Conservation (phyloP, 768 basidiomycete species). For the Tulasnella sp. region DNA sequence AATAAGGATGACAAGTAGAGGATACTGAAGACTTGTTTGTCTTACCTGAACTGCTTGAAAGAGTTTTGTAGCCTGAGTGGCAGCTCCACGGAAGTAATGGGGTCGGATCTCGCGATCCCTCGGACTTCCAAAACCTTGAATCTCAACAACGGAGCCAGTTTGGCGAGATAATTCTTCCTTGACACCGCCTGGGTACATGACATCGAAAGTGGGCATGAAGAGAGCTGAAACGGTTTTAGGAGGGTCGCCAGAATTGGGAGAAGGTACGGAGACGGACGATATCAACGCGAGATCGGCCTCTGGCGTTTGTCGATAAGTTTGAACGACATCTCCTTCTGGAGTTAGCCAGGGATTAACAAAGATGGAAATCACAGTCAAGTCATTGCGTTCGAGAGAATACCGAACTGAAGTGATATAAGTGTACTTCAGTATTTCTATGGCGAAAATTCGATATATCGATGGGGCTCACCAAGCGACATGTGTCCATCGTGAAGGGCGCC, state of each 20-base stretch:
- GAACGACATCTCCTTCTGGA: conserved; percentile 85
- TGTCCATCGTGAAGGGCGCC: conserved; percentile 92
- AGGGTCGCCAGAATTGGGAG: conserved; percentile 12
- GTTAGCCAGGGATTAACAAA: conserved; percentile 98
- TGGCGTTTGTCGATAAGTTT: conserved; percentile 79
- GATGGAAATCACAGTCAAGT: conserved; percentile 80
- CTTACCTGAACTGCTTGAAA: conserved; percentile 82
- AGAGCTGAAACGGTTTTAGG: conserved; percentile 38
- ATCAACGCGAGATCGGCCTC: conserved; percentile 57
- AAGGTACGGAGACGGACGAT: conserved; percentile 25
- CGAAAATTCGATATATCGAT: not conserved
- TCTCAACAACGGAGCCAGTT: conserved; percentile 78
- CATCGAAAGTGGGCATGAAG: conserved; percentile 61
- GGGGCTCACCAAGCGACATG: conserved; percentile 61
- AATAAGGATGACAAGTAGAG: too few relatives aligned
- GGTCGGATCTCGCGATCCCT: conserved; percentile 86
- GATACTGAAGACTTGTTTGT: not conserved
- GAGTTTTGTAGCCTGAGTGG: conserved; percentile 85
- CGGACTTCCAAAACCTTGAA: conserved; percentile 78
- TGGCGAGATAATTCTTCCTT: conserved; percentile 58
- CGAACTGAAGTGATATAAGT: conserved; percentile 39
- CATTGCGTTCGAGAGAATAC: conserved; percentile 59
- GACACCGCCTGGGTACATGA: conserved; percentile 91
- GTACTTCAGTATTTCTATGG: not conserved
- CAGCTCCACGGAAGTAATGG: conserved; percentile 87